Base-by-base conservation (phyloP, 495 filamentous ascomycete genomes). In the Massariosphaeria phaeospora region DNA sequence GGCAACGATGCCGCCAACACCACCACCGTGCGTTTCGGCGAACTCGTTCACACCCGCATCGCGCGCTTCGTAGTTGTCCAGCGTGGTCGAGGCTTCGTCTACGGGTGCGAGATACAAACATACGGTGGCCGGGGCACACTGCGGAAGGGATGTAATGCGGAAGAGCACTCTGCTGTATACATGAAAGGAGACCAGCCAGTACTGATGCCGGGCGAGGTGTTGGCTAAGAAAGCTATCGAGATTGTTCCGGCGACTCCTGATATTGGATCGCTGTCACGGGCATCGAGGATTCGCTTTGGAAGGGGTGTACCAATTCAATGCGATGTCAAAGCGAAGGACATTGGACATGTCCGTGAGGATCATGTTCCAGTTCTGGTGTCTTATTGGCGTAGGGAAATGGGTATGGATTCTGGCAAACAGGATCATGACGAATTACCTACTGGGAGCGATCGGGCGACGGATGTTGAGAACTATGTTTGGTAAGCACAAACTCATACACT, bases 201-300 rank as follows among this genome's bases (percentile, higher is more conserved):
- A 25, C 20, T 46, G 1, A 2, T 46, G 1, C 7, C 24, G 15
- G 20, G 24, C 3, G 42, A 46, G 20, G 15, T 5, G 18, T 27
- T 46, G 9, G 11, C 20, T 1, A 46, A 46, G 24, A 4, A 1
- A 4, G 20, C 42, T 1, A 27, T 46, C 21, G 18, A 27, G 21
- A 27, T 46, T 3, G 15, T 46, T 12, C 15, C 42, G 8, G 1
- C 42, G 18, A 3, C 18, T 23, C 8, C 42, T 1, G 42, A 27
- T 6, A 27, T 25, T 11, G 34, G 34, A 15, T 17, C 23, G 15
- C 21, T 46, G 24, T 18, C 8, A 24, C 42, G 18, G 1, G 45
- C 45, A 10, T 48, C 45, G 5, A 31, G 45, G 21, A 48, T 48
- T 4, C 25, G 27, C 4, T 48, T 48, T 17, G 45, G 15, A 12